Evolutionary conservation across 306 rosid genomes (phyloP), one percentile per base, ranked within the genome.

Genomic region (Corylus americana): DNA sequence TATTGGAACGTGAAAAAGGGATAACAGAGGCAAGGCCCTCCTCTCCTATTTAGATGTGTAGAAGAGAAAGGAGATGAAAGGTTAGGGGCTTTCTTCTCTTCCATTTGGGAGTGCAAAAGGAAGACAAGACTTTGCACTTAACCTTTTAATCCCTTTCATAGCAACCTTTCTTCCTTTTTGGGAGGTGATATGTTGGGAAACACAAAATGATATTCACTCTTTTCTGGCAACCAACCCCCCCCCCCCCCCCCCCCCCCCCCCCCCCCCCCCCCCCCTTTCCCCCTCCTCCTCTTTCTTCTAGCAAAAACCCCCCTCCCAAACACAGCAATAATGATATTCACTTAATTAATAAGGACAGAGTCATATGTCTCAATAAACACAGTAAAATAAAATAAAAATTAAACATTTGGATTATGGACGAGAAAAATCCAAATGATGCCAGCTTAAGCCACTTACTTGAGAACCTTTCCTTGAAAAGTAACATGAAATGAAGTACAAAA

Each of bases 401-500:
- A 42, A 42, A 39, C 2, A 48, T 11, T 48, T 48, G 53, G 53
- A 66, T 50, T 71, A 70, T 66, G 45, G 49, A 49, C 47, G 55
- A 11, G 12, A 55, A 77, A 83, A 67, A 35, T 14, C 74, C 57
- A 20, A 18, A 76, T 0, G 37, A 75, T 63, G 27, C 63, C 14
- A 67, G 61, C 35, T 17, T 37, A 27, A 39, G 62, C 63, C 81
- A 84, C 97, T 94, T 92, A 94, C 98, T 82, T 89, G 97, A 69
- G 90, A 92, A 77, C 78, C 88, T 78, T 87, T 92, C 87, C 86
- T 86, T 73, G 90, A 89, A 79, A 94, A 94, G 89, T 90, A 94
- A 85, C 97, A 90, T 22, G 87, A 81, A 80, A 92, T 79, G 86
- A 94, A 91, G 89, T 91, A 88, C 87, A 94, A 77, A 70, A 88